These are phyloP conservation scores for Knufia petricola DNA, from an alignment of 2,329 filamentous ascomycete species.

Conservation along the genomic window DNA sequence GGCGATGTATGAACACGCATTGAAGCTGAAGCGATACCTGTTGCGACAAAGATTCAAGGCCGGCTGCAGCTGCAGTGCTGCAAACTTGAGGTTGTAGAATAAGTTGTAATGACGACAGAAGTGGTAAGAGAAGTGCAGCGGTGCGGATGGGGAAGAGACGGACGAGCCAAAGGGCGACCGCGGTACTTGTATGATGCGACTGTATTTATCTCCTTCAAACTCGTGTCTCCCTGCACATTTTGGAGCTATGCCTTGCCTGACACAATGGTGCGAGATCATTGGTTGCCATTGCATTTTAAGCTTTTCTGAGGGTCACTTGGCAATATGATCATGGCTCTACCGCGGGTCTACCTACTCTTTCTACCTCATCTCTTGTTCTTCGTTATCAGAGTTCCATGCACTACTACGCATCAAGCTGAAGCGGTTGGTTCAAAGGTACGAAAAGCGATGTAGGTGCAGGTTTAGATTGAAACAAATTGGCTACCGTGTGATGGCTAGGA, in stretches of 20 bases:
- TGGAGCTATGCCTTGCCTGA: constrained; percentile 3
- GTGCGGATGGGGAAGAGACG: constrained; percentile 2
- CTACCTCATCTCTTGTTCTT: too few relatives aligned
- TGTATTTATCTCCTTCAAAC: constrained; percentile 9
- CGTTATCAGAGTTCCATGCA: background rate
- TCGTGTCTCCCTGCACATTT: constrained; percentile 3
- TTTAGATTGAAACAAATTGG: too few relatives aligned
- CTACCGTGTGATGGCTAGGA: too few relatives aligned
- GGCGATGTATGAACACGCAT: background rate
- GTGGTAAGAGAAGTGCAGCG: background rate
- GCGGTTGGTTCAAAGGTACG: too few relatives aligned
- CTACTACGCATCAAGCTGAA: background rate
- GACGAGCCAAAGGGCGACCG: constrained; percentile 4
- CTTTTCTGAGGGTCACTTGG: constrained; percentile 3
- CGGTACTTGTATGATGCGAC: constrained; percentile 6
- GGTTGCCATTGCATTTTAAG: background rate
- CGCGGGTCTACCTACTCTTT: too few relatives aligned
- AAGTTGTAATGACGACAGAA: constrained; percentile 6
- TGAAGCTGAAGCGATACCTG: background rate
- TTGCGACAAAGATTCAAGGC: background rate
- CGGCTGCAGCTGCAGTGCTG: background rate
- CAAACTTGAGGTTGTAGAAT: background rate
- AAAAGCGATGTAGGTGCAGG: too few relatives aligned
- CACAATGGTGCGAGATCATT: background rate
- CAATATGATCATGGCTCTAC: background rate